Evolutionary conservation across 2,329 filamentous ascomycete genomes (phyloP).

Genomic region (Aspergillus unguis): DNA sequence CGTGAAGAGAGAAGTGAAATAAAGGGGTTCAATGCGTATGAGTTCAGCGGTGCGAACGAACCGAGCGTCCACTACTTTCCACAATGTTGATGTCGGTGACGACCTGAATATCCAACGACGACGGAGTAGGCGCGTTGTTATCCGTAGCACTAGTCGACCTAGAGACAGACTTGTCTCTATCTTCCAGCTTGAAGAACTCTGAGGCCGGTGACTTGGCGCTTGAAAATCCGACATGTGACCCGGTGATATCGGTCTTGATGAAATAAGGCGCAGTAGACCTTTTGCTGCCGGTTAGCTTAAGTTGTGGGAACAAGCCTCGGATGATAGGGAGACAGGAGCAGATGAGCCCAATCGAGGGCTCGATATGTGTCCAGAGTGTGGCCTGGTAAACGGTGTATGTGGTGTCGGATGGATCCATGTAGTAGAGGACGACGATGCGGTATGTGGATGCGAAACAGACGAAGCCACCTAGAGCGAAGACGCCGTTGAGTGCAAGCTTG

Average conservation of each 20-base stretch:
- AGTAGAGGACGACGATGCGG: slow-evolving; percentile 36
- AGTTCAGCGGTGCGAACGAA: slow-evolving; percentile 10
- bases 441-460: slow-evolving; percentile 38
- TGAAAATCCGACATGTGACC: slow-evolving; percentile 23
- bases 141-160: slow-evolving; percentile 8
- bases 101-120: slow-evolving; percentile 25
- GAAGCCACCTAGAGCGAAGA: slow-evolving; percentile 31
- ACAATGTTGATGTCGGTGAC: slow-evolving; percentile 31
- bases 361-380: slow-evolving; percentile 35
- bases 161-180: slow-evolving; percentile 16
- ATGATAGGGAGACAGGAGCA: slow-evolving; percentile 36
- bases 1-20: neutral
- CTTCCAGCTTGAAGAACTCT: slow-evolving; percentile 29
- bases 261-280: slow-evolving; percentile 14
- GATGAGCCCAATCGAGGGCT: slow-evolving; percentile 34
- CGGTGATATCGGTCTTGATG: slow-evolving; percentile 25
- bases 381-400: slow-evolving; percentile 36
- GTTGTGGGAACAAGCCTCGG: slow-evolving; percentile 31
- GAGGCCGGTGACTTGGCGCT: slow-evolving; percentile 25
- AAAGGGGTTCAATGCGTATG: neutral
- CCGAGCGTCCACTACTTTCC: slow-evolving; percentile 20
- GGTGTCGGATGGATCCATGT: slow-evolving; percentile 26
- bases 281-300: slow-evolving; percentile 21
- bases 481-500: slow-evolving; percentile 33
- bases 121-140: no score